Evolutionary conservation across 495 filamentous ascomycete species (phyloP).

Genomic region (Penicillium nucicola): DNA sequence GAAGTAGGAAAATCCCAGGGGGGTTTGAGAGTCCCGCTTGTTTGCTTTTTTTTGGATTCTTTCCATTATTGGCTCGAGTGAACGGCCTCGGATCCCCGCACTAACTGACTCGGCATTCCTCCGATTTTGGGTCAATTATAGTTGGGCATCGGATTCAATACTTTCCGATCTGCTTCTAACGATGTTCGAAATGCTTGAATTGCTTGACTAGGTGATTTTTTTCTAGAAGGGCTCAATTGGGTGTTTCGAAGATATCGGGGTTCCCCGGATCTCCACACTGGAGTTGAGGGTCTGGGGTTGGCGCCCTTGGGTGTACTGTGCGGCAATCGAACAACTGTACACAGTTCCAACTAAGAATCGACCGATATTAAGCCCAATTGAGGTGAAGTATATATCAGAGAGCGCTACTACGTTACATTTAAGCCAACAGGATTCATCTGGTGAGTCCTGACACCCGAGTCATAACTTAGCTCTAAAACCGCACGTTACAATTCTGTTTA

Average conservation of each 20-base stretch:
- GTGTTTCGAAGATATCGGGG: not conserved
- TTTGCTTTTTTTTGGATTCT: slow-evolving; percentile 9
- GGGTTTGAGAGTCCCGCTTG: not conserved
- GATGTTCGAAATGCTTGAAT: not conserved
- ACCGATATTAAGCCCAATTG: no score
- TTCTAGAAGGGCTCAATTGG: not conserved
- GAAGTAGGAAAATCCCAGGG: not conserved
- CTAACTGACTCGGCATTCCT: slow-evolving; percentile 14
- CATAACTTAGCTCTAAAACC: no score
- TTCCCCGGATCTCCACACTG: slow-evolving; percentile 6
- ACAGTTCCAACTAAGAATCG: no score
- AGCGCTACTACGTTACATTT: no score
- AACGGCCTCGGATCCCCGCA: slow-evolving; percentile 17
- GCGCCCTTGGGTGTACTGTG: no score
- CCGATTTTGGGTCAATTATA: slow-evolving; percentile 8
- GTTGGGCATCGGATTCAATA: not conserved
- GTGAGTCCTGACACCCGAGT: no score
- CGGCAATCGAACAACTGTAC: not conserved
- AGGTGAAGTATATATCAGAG: no score
- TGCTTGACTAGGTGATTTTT: not conserved
- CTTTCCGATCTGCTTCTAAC: not conserved
- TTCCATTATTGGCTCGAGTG: slow-evolving; percentile 6
- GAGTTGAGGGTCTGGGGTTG: not conserved
- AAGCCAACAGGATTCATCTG: no score
- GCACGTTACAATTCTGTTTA: no score